Percentiles rank a stretch among this genome's conserved stretches.
phyloP scores from a whole-genome alignment of 2,329 filamentous ascomycete genomes.

The Apiospora arundinis region DNA sequence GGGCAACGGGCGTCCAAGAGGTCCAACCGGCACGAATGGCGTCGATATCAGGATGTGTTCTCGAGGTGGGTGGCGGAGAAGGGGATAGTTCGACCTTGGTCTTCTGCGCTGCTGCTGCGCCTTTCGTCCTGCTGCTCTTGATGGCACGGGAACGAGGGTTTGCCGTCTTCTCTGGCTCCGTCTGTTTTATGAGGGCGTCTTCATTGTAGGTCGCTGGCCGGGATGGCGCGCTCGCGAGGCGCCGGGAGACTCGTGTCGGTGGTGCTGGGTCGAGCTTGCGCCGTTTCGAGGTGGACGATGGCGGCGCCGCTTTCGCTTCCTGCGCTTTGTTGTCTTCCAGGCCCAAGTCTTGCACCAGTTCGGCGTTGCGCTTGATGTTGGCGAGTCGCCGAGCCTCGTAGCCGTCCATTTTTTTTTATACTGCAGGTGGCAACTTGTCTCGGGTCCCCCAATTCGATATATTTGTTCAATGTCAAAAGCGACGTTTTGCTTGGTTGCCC shows the following conservation, averaged over 20 bases:
- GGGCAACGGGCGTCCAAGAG: conserved; percentile 48
- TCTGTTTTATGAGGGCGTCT: conserved; percentile 31
- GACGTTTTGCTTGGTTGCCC: neutral
- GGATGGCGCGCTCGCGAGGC: conserved; percentile 48
- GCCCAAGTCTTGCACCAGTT: conserved; percentile 53
- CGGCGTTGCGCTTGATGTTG: conserved; percentile 57
- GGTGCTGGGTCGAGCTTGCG: conserved; percentile 42
- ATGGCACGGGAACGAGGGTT: neutral
- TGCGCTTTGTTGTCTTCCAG: conserved; percentile 40
- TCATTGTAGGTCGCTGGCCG: conserved; percentile 46
- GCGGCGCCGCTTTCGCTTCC: conserved; percentile 21
- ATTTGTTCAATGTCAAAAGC: neutral
- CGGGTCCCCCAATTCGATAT: too few relatives aligned
- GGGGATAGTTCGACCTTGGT: neutral
- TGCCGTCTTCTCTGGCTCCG: conserved; percentile 20
- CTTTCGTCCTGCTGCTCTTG: neutral
- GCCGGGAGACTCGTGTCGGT: conserved; percentile 53
- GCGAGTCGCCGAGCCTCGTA: conserved; percentile 53
- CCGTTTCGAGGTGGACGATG: conserved; percentile 42
- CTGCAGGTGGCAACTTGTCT: too few relatives aligned
- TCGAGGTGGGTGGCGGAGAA: neutral
- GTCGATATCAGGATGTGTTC: conserved; percentile 27
- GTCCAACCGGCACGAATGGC: conserved; percentile 47
- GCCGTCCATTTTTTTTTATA: conserved; percentile 34
- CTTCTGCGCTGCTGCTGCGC: neutral